Conservation (phyloP, 768 basidiomycete species). For the Tubosaeta sp. region DNA sequence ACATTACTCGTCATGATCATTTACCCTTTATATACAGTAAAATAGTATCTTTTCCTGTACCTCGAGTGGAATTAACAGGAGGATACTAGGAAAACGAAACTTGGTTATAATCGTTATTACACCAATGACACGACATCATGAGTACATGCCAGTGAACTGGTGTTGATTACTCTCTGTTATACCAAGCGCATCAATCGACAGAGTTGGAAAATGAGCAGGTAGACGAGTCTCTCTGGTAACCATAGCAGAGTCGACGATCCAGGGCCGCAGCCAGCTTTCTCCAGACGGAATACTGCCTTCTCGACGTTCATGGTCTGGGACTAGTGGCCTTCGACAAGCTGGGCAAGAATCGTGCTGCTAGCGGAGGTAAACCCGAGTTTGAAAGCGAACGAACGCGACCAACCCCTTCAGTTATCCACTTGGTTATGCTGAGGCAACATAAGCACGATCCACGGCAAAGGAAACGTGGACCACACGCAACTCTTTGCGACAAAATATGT, state of each 20-base stretch:
- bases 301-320: conserved; percentile 21
- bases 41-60: conserved; percentile 22
- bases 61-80: conserved; percentile 22
- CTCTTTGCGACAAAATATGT: conserved; percentile 83
- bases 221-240: conserved; percentile 12
- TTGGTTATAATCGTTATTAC: conserved; percentile 5
- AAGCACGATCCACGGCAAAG: conserved; percentile 9
- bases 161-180: conserved; percentile 18
- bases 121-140: conserved; percentile 29
- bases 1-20: conserved; percentile 18
- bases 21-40: conserved; percentile 9
- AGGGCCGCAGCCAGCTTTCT: conserved; percentile 21
- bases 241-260: conserved; percentile 18
- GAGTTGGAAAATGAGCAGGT: conserved; percentile 15
- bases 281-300: conserved; percentile 1
- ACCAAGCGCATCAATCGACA: conserved; percentile 14
- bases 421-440: conserved; percentile 48
- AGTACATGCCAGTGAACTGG: conserved; percentile 57
- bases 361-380: conserved; percentile 8
- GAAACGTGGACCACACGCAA: conserved; percentile 34
- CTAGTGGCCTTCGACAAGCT: conserved; percentile 51
- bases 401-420: conserved; percentile 60
- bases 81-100: conserved; percentile 16
- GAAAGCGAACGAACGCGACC: conserved; percentile 20
- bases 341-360: conserved; percentile 62